Percentiles rank a stretch among this genome's conserved stretches.
Conservation (phyloP, 192 early-diverging fungal genomes). For the Thoreauomyces humboldtii region DNA sequence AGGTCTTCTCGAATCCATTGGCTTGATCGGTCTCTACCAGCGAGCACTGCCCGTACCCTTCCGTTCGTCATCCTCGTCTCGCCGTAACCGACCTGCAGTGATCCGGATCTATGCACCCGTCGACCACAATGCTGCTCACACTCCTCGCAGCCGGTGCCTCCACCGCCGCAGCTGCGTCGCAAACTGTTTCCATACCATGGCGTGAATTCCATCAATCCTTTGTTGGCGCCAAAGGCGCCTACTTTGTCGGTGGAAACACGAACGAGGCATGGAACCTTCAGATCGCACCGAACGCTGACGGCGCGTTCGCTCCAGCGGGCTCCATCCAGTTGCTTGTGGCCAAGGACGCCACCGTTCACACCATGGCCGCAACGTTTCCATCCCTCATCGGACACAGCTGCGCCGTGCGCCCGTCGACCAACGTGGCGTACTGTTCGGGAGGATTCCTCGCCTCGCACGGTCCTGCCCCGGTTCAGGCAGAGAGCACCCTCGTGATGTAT, state of each 20-base stretch:
- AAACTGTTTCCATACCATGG: constrained; percentile 15
- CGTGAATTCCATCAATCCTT: constrained; percentile 19
- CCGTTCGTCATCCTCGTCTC: no score
- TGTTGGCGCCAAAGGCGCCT: constrained; percentile 7
- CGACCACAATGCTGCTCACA: no score
- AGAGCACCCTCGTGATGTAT: not conserved
- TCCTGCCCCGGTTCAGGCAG: not conserved
- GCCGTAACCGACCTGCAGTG: no score
- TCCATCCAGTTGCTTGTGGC: constrained; percentile 4
- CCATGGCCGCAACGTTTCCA: not conserved
- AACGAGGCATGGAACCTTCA: not conserved
- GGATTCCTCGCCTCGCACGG: not conserved
- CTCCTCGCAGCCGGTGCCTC: no score
- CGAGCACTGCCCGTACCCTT: no score
- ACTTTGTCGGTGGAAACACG: constrained; percentile 15
- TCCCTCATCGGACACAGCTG: constrained; percentile 23
- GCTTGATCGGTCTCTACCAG: no score
- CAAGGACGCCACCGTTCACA: not conserved
- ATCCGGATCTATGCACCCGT: no score
- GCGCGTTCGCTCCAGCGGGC: not conserved
- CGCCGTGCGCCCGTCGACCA: not conserved
- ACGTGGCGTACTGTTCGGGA: constrained; percentile 23
- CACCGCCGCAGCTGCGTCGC: no score
- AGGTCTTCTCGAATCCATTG: no score
- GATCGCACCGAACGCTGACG: not conserved